Percentiles rank a stretch among this genome's conserved stretches.
These are phyloP conservation scores for Symmetrospora coprosmae DNA, from an alignment of 768 basidiomycete species.

Conservation along the genomic window DNA sequence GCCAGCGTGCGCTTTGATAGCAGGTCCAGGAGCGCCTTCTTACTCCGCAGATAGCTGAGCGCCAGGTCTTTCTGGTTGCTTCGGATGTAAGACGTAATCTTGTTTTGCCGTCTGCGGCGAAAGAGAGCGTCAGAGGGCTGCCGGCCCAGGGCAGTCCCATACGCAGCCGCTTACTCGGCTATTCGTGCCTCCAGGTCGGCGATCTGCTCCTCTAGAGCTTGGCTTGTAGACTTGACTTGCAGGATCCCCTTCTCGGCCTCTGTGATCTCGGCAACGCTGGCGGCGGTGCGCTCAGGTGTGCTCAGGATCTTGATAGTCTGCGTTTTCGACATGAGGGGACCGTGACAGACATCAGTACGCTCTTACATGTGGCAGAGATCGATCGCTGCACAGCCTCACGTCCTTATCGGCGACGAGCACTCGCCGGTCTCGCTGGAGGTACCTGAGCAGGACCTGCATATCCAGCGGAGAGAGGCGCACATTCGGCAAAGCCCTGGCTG, in stretches of 20 bases:
- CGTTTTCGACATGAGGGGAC: no score
- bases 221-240: conserved; percentile 59
- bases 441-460: conserved; percentile 55
- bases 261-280: conserved; percentile 54
- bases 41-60: conserved; percentile 59
- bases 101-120: conserved; percentile 48
- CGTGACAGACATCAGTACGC: not conserved
- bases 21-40: conserved; percentile 66
- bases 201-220: conserved; percentile 55
- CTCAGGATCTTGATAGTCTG: conserved; percentile 66
- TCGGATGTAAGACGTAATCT: conserved; percentile 52
- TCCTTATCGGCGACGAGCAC: conserved; percentile 53
- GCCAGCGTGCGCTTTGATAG: conserved; percentile 60
- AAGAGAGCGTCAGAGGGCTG: not conserved
- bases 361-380: not conserved
- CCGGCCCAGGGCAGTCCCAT: not conserved
- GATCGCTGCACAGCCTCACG: conserved; percentile 38
- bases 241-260: conserved; percentile 70
- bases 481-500: conserved; percentile 39
- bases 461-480: conserved; percentile 49
- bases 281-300: conserved; percentile 37
- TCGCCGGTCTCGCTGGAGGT: conserved; percentile 59
- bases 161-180: conserved; percentile 48
- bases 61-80: conserved; percentile 62
- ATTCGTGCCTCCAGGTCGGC: conserved; percentile 56